Base-by-base conservation (phyloP, 2,329 filamentous ascomycete species). In the Talaromyces verruculosus region DNA sequence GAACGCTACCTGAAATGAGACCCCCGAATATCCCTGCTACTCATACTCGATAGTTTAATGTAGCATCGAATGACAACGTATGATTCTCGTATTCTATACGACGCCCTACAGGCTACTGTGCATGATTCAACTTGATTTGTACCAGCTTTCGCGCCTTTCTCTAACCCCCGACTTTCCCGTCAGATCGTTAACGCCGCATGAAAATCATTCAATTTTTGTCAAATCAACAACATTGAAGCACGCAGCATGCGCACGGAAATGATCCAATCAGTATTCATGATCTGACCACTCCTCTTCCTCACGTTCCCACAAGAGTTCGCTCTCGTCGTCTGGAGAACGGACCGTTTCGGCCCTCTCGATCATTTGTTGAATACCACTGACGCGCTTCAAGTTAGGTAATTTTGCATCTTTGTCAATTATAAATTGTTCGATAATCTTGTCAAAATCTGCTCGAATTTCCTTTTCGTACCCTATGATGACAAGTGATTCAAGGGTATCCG, bases 261-360 rank as follows among this genome's bases (percentile, higher is more conserved):
- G 35, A 35, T 13, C 22, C 7, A 30, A 22, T 63, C 47, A 63
- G 61, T 55, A 57, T 35, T 63, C 47, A 33, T 63, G 33, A 7
- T 65, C 64, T 33, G 64, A 61, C 64, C 64, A 65, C 11, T 65
- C 64, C 19, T 55, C 58, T 33, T 65, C 58, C 41, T 65, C 57
- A 8, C 7, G 45, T 7, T 61, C 30, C 64, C 58, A 61, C 45
- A 61, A 19, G 22, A 53, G 43, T 39, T 64, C 25, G 13, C 30
- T 47, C 19, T 61, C 64, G 2, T 61, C 22, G 39, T 65, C 47
- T 39, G 64, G 58, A 51, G 43, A 8, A 5, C 28, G 22, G 28
- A 65, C 37, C 33, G 19, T 39, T 6, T 10, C 7, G 8, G 58
- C 58, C 17, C 22, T 62, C n/a, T 51, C 33, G 45, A 65, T 62